These are phyloP conservation scores for Petunia hybrid DNA, from an alignment of 305 asterid species.

Conservation along the genomic window DNA sequence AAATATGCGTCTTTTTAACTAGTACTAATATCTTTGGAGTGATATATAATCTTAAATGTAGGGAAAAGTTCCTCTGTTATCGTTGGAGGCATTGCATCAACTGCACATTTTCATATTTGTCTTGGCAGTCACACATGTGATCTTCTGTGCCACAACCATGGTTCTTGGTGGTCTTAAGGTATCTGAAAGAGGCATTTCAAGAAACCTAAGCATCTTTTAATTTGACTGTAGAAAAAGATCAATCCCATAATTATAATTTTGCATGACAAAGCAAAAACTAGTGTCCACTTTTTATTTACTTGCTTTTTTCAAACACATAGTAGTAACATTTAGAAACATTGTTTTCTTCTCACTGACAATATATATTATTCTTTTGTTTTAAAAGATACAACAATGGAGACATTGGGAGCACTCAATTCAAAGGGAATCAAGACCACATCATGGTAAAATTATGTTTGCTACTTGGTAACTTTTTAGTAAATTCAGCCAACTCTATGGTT, in stretches of 20 bases:
- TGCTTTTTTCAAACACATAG: no score
- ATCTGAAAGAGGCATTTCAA: not conserved
- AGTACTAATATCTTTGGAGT: not conserved
- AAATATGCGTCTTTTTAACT: not conserved
- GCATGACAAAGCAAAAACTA: no score
- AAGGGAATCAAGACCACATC: constrained; percentile 41
- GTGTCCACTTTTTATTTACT: no score
- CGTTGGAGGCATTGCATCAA: constrained; percentile 86
- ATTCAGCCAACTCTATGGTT: not conserved
- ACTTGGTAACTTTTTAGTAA: not conserved
- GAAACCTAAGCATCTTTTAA: no score
- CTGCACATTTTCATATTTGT: constrained; percentile 91
- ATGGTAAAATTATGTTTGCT: constrained; percentile 43
- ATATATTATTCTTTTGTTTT: not conserved
- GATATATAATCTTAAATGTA: constrained; percentile 13
- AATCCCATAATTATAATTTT: no score
- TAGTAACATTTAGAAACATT: no score
- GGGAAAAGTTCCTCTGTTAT: constrained; percentile 74
- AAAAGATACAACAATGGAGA: constrained; percentile 73
- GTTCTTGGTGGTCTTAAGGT: constrained; percentile 83
- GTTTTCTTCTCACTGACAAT: no score
- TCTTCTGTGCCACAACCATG: constrained; percentile 78
- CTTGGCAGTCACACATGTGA: constrained; percentile 80
- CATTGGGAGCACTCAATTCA: constrained; percentile 74
- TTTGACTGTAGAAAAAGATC: no score